phyloP scores from a whole-genome alignment of 345 rosid species.

The Eucalyptus tenuipes region DNA sequence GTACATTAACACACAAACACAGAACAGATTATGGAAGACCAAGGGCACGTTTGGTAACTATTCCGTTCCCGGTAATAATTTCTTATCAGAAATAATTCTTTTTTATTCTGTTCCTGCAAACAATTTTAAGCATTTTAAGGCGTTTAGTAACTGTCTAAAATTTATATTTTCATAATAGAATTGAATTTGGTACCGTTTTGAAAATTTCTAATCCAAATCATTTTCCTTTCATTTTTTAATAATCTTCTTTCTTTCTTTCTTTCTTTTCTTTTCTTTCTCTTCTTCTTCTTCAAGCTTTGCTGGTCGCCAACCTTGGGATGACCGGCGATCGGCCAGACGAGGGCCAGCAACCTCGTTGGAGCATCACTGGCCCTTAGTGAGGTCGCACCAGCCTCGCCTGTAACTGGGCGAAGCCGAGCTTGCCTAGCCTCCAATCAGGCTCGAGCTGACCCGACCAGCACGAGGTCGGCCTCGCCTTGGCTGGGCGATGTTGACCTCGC shows the following conservation, averaged over 20 bases:
- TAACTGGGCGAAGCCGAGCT: too few species aligned
- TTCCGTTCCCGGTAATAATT: fast-evolving
- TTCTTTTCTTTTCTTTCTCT: too few species aligned
- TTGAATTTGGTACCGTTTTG: fast-evolving
- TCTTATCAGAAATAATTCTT: fast-evolving
- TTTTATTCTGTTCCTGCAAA: fast-evolving
- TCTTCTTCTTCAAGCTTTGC: too few species aligned
- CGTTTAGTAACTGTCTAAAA: fast-evolving
- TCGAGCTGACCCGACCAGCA: too few species aligned
- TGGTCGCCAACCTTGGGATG: fast-evolving
- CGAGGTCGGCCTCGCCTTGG: too few species aligned
- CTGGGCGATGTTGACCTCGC: fast-evolving
- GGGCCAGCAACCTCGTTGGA: fast-evolving
- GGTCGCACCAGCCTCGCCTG: too few species aligned
- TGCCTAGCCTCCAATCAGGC: fast-evolving
- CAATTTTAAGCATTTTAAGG: too few species aligned
- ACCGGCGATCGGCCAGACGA: fast-evolving
- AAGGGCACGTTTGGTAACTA: fast-evolving
- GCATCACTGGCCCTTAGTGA: fast-evolving
- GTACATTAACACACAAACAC: neutral
- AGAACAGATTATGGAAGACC: neutral
- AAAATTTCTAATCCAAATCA: too few species aligned
- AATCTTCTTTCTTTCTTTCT: fast-evolving
- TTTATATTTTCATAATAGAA: too few species aligned
- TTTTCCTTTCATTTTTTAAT: too few species aligned